Base-by-base conservation (phyloP, 805 yeast species). In the Phaffomyces thermotolerans region DNA sequence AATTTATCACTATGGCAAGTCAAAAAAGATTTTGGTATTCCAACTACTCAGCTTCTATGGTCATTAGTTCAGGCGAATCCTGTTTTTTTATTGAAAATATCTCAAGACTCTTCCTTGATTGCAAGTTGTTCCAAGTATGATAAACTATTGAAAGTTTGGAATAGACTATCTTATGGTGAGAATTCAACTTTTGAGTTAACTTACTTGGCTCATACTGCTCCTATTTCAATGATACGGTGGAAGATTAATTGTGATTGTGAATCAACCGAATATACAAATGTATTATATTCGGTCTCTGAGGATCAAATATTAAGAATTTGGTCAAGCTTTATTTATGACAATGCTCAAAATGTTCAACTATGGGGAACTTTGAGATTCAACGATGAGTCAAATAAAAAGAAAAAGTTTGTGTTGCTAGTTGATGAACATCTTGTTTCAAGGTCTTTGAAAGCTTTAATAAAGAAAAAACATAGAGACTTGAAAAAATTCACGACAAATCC, bases 101-200 rank as follows among this genome's bases (percentile, higher is more conserved):
- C 95, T 0, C 78, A 76, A n/a, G 84, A 84, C 50, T 76, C 88
- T 0, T 72, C 73, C 41, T 68, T 80, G 36, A 76, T 89, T 18
- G 84, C 89, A 8, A 73, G 82, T 39, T 71, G 75, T 33, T 80
- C 84, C 0, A 67, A 66, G 34, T 76, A 72, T 57, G 95, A 87
- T 58, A 68, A 69, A 31, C 66, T 84, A 13, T 79, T 86, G 25
- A 87, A 86, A 56, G 68, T 87, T 2, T 90, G 96, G 95, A 71
- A 79, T 42, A 67, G 96, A 40, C 69, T 79, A 8, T 74, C 83
- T 8, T 85, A 79, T 54, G 88, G 73, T 24, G 78, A 76, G 31
- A 72, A 78, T 34, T 71, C 81, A 7, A 70, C 72, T 24, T 88
- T 87, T 58, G 93, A 84, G 52, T 65, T 87, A 48, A 65, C 78